phyloP scores from a whole-genome alignment of 2,329 filamentous ascomycete genomes.

The Eurotiales sp. region DNA sequence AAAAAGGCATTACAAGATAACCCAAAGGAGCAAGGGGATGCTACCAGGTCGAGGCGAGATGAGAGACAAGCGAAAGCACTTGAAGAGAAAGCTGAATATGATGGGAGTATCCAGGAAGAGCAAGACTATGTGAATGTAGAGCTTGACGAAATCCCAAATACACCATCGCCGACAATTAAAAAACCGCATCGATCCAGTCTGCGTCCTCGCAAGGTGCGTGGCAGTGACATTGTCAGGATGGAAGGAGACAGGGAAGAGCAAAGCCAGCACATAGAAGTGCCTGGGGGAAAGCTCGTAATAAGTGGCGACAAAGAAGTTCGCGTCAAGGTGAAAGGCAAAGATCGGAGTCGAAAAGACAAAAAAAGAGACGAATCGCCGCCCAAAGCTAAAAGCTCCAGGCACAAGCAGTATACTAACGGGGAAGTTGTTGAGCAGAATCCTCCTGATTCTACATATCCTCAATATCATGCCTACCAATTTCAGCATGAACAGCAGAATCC shows the following conservation, averaged over 20 bases:
- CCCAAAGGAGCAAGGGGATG: background rate
- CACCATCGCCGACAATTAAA: background rate
- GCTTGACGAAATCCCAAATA: background rate
- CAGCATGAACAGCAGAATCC: background rate
- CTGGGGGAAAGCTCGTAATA: background rate
- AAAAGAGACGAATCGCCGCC: background rate
- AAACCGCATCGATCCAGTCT: slow-evolving; percentile 6
- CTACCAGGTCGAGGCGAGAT: background rate
- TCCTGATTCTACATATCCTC: background rate
- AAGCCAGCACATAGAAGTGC: background rate
- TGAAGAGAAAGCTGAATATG: background rate
- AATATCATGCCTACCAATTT: background rate
- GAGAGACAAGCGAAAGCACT: background rate
- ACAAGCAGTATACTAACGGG: background rate
- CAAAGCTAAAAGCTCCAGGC: background rate
- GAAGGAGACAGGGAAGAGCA: background rate
- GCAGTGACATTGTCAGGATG: background rate
- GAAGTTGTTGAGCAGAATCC: background rate
- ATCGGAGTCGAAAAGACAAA: background rate
- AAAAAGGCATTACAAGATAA: background rate
- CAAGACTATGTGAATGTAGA: slow-evolving; percentile 1
- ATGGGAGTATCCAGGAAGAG: background rate
- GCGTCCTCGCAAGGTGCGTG: slow-evolving; percentile 3
- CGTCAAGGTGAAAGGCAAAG: slow-evolving; percentile 6
- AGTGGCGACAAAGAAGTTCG: background rate